Evolutionary conservation across 2,329 filamentous ascomycete genomes (phyloP).

Genomic region (Diaporthe aspalathi): DNA sequence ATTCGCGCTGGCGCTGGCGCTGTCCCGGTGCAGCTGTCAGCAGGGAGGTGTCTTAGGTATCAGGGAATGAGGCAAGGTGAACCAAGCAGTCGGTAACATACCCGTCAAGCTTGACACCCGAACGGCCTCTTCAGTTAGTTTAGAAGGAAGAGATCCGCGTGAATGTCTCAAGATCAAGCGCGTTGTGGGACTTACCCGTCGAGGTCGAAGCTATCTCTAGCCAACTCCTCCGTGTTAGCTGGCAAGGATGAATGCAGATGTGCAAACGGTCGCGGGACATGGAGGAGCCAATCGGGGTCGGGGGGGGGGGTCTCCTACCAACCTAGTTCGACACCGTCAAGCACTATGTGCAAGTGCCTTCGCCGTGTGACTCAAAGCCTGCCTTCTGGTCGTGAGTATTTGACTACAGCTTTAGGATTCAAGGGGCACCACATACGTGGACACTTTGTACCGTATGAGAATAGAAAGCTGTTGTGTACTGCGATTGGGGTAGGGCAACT

Average conservation of each 20-base stretch:
- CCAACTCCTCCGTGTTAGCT: background rate
- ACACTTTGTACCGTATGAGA: background rate
- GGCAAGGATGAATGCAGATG: too few relatives aligned
- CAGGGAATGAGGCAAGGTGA: background rate
- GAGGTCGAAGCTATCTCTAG: background rate
- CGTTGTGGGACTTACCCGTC: background rate
- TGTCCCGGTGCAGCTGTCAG: background rate
- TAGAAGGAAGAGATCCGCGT: background rate
- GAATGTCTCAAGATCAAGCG: background rate
- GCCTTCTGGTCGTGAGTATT: background rate
- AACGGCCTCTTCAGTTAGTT: background rate
- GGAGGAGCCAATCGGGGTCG: background rate
- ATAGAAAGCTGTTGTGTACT: background rate
- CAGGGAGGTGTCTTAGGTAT: background rate
- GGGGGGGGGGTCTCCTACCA: background rate
- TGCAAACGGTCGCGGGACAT: too few relatives aligned
- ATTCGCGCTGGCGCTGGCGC: background rate
- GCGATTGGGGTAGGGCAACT: background rate
- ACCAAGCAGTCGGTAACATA: background rate
- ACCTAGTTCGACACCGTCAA: background rate
- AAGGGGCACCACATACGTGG: background rate
- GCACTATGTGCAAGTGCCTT: background rate
- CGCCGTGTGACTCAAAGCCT: constrained; percentile 20
- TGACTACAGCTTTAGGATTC: background rate
- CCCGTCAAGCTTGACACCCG: background rate